These are phyloP conservation scores for Aspergillus fischeri DNA, from an alignment of 2,329 filamentous ascomycete species.

Conservation along the genomic window DNA sequence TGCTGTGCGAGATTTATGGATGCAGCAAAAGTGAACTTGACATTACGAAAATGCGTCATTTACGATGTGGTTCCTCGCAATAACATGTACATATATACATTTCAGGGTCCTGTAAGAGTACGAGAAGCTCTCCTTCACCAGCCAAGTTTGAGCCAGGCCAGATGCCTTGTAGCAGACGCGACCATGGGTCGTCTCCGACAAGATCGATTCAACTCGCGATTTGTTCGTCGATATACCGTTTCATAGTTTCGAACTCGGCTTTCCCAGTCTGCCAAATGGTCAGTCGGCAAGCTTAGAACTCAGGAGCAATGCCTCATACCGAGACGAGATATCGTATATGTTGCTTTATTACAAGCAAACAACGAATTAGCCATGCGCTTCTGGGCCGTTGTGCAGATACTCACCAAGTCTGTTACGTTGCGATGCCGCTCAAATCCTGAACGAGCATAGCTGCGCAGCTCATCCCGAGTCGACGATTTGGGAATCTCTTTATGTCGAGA, in stretches of 20 bases:
- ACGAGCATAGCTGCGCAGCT: conserved; percentile 41
- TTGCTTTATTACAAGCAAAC: conserved; percentile 16
- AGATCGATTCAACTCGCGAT: conserved; percentile 19
- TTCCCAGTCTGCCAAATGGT: conserved; percentile 38
- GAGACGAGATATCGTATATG: conserved; percentile 46
- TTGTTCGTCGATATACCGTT: conserved; percentile 45
- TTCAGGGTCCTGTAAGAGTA: neutral
- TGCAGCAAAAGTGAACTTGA: conserved; percentile 14
- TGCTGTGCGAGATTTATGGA: conserved; percentile 35
- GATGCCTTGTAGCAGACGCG: neutral
- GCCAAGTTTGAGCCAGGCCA: neutral
- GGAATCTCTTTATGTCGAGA: conserved; percentile 31
- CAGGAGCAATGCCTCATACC: conserved; percentile 19
- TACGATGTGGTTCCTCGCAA: neutral
- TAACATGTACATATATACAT: conserved; percentile 8
- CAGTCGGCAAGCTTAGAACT: neutral
- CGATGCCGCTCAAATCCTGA: conserved; percentile 43
- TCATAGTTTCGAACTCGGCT: conserved; percentile 45
- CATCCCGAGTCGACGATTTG: conserved; percentile 36
- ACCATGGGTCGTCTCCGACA: neutral
- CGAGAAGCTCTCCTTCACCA: neutral
- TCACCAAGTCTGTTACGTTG: conserved; percentile 39
- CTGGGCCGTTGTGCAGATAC: conserved; percentile 7
- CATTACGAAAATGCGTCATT: conserved; percentile 1
- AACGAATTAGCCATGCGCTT: neutral